Conservation (phyloP, 805 yeast species). For the Candida berthetii region DNA sequence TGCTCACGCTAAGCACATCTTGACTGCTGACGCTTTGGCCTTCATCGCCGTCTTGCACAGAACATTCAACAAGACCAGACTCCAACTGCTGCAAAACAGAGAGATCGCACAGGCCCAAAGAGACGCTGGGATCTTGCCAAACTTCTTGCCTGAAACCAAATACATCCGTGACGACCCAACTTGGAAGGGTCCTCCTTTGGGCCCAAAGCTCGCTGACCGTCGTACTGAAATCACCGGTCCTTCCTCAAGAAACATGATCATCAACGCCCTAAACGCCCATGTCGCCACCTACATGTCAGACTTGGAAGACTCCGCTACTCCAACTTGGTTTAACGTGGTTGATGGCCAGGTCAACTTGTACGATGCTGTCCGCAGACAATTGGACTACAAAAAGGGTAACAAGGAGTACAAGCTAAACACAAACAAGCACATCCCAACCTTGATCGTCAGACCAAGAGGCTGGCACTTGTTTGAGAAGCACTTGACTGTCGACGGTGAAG, state of each 20-base stretch:
- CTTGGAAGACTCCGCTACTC: conserved; percentile 81
- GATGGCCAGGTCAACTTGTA: conserved; percentile 75
- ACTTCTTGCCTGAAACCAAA: conserved; percentile 63
- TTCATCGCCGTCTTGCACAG: conserved; percentile 71
- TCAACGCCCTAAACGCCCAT: conserved; percentile 72
- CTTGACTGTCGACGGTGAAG: conserved; percentile 64
- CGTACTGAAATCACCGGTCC: conserved; percentile 83
- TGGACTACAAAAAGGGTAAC: conserved; percentile 34
- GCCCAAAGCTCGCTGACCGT: conserved; percentile 67
- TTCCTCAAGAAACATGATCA: conserved; percentile 68
- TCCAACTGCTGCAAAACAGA: conserved; percentile 54
- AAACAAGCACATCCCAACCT: conserved; percentile 63
- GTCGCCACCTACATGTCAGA: conserved; percentile 85
- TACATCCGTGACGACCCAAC: conserved; percentile 64
- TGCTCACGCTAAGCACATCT: conserved; percentile 30
- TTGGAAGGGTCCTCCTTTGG: conserved; percentile 72
- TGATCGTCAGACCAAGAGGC: conserved; percentile 83
- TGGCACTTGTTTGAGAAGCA: conserved; percentile 82
- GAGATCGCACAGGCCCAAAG: conserved; percentile 51
- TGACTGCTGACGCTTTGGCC: conserved; percentile 47
- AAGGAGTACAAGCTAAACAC: conserved; percentile 28
- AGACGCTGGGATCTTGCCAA: conserved; percentile 56
- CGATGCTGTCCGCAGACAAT: conserved; percentile 66
- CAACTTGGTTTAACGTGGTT: conserved; percentile 74
- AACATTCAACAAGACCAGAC: conserved; percentile 59